Evolutionary conservation across 148 eudicot genomes (phyloP).

Genomic region (Rhododendron molle): DNA sequence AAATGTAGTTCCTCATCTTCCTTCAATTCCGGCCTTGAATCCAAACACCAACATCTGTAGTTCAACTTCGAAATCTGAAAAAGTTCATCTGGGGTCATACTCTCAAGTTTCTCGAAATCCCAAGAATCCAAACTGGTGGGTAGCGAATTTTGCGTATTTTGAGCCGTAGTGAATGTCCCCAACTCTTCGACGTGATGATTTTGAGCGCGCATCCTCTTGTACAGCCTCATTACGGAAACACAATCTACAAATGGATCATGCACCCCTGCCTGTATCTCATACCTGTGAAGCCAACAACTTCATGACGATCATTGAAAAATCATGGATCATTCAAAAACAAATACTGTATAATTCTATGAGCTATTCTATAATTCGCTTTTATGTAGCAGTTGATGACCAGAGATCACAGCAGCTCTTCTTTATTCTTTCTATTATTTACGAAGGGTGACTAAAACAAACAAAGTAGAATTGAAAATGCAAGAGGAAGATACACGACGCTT

Average conservation of each 20-base stretch:
- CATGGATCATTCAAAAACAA: background rate
- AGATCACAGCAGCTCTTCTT: background rate
- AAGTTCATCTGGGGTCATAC: slow-evolving; percentile 61
- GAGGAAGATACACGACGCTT: background rate
- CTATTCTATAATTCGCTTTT: background rate
- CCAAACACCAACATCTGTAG: slow-evolving; percentile 75
- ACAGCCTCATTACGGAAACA: slow-evolving; percentile 65
- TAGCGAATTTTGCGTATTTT: background rate
- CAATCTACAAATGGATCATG: slow-evolving; percentile 71
- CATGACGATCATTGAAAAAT: background rate
- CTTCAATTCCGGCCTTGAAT: slow-evolving; percentile 20
- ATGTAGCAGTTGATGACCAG: background rate
- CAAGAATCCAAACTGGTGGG: slow-evolving; percentile 25
- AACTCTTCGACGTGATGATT: slow-evolving; percentile 31
- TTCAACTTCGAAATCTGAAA: slow-evolving; percentile 53
- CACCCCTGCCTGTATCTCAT: slow-evolving; percentile 54
- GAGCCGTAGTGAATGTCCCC: slow-evolving; percentile 8
- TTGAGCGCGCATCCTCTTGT: slow-evolving; percentile 62
- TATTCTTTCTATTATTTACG: background rate
- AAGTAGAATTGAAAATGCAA: background rate
- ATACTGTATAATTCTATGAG: background rate
- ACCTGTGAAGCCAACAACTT: slow-evolving; percentile 34
- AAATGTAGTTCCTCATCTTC: background rate
- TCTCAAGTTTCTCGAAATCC: slow-evolving; percentile 48
- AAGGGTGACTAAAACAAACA: background rate